phyloP scores from a whole-genome alignment of 345 rosid species.

The Erodium maritimum region DNA sequence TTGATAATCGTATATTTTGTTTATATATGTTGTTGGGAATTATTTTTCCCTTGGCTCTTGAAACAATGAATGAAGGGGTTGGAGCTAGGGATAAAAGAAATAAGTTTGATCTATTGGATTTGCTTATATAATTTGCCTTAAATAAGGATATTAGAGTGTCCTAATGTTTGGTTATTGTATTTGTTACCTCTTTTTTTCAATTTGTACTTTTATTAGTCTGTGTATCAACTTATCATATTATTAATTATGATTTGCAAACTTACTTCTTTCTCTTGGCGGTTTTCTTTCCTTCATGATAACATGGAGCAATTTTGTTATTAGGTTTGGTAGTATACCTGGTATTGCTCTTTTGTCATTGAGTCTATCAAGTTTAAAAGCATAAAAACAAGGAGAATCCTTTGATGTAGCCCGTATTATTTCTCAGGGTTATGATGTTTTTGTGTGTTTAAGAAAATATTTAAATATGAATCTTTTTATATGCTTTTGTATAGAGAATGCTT shows the following conservation, averaged over 20 bases:
- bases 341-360: conserved; percentile 67
- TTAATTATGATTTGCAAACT: conserved; percentile 36
- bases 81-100: too few relatives aligned
- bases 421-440: too few relatives aligned
- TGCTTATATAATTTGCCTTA: neutral
- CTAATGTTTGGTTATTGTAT: neutral
- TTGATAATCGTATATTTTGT: too few relatives aligned
- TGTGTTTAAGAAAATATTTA: too few relatives aligned
- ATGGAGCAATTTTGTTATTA: conserved; percentile 72
- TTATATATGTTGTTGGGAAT: too few relatives aligned
- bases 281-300: conserved; percentile 78
- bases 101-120: too few relatives aligned
- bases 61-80: too few relatives aligned
- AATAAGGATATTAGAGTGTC: too few relatives aligned
- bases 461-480: too few relatives aligned
- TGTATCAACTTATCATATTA: neutral
- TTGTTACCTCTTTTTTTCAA: neutral
- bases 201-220: neutral
- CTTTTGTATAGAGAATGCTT: too few relatives aligned
- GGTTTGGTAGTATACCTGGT: conserved; percentile 92
- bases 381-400: conserved; percentile 35
- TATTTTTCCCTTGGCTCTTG: too few relatives aligned
- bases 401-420: too few relatives aligned
- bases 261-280: conserved; percentile 58
- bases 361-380: conserved; percentile 53